Evolutionary conservation across 106 monocot genomes (phyloP).

Genomic region (Cymbidium sinense): DNA sequence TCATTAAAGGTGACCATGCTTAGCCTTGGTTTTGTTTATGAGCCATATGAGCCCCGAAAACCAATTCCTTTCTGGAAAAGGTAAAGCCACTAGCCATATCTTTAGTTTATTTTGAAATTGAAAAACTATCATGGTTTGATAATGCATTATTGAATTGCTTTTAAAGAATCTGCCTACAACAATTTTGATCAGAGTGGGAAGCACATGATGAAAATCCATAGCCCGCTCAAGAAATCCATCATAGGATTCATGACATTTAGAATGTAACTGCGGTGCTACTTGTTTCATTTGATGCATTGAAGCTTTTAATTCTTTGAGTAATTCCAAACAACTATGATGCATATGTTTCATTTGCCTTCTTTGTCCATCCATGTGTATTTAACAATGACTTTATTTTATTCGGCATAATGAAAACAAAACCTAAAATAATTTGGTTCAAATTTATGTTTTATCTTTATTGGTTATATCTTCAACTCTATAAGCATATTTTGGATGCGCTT

Average conservation of each 20-base stretch:
- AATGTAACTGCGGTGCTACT: neutral
- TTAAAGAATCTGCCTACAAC: neutral
- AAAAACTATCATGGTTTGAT: neutral
- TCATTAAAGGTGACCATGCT: conserved; percentile 43
- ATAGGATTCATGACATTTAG: neutral
- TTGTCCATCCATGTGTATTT: neutral
- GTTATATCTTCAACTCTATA: neutral
- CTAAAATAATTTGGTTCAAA: neutral
- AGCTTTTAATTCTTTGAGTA: neutral
- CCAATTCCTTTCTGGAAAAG: conserved; percentile 54
- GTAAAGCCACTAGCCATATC: conserved; percentile 9
- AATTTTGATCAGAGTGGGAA: neutral
- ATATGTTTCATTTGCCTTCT: neutral
- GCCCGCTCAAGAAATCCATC: neutral
- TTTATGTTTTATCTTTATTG: neutral
- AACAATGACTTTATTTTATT: neutral
- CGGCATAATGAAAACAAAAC: neutral
- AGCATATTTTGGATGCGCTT: neutral
- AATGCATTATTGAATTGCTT: neutral
- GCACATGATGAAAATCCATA: neutral
- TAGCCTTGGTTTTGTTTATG: conserved; percentile 62
- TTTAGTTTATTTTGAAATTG: neutral
- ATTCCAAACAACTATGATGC: neutral
- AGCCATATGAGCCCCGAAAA: conserved; percentile 52
- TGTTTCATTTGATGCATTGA: neutral